Evolutionary conservation across 1,284 basidiomycete species (phyloP), one percentile per base, ranked within the genome.

Genomic region (Trichosporon sp.): DNA sequence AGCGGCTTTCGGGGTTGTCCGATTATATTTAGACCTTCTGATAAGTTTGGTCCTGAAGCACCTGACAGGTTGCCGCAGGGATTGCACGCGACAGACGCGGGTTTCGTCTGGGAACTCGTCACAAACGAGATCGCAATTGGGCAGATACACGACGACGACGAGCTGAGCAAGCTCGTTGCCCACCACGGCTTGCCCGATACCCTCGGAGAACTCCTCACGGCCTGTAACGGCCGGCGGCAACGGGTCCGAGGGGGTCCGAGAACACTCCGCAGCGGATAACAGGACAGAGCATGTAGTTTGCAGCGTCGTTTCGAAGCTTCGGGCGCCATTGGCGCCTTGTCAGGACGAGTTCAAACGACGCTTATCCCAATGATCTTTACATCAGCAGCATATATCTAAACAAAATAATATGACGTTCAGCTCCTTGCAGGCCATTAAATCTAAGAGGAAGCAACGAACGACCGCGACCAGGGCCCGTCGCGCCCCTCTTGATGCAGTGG

Each of bases 1-100:
- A 37, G 16, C 51, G 51, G 51, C 19, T 26, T 54, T 54, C 51
- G 51, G 51, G 19, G 51, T 19, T 54, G n/a, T 48, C 10, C 51
- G 51, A 54, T 54, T 54, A 54, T 54, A 54, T 54, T 26, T 54
- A 54, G 51, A 54, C 51, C 51, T 54, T 19, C 51, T 54, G 51
- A 54, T 54, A 54, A 54, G 5, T 54, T 2, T 19, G 21, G 8
- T 26, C 51, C 51, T 54, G 51, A 26, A 19, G 35, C n/a, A 8
- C 16, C 16, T 43, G 40, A 16, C 40, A 31, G 26, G 26, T 26
- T 26, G 2, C 26, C 26, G 26, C 26, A 26, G 54, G 54, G 56
- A 14, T 32, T 19, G 11, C 26, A 59, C 26, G 26, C 26, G 56
- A 61, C 26, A 16, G 11, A 61, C 31, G 26, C 7, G 31, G 31